Evolutionary conservation across 1,139 yeast species (phyloP).

Genomic region (Suhomyces terraborum): DNA sequence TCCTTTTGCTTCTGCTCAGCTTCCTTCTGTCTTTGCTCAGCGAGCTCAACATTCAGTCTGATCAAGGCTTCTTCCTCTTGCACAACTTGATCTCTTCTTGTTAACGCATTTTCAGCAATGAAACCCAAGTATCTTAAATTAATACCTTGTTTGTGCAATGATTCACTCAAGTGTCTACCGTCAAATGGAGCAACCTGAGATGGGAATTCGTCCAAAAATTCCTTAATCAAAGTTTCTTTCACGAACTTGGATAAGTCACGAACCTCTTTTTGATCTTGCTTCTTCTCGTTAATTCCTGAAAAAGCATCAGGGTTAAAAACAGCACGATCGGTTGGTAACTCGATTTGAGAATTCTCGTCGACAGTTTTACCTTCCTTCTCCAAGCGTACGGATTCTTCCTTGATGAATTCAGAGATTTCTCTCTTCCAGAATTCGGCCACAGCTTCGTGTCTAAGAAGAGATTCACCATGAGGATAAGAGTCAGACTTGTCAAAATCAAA

Average conservation of each 20-base stretch:
- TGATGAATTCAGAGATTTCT: constrained; percentile 58
- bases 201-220: constrained; percentile 57
- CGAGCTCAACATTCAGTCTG: constrained; percentile 28
- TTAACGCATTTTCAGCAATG: constrained; percentile 42
- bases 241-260: constrained; percentile 70
- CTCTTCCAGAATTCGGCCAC: constrained; percentile 87
- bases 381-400: constrained; percentile 45
- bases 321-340: constrained; percentile 58
- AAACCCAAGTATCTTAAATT: constrained; percentile 85
- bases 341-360: constrained; percentile 50
- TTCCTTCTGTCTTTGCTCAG: constrained; percentile 27
- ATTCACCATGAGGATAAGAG: constrained; percentile 83
- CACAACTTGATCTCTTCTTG: constrained; percentile 28
- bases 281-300: constrained; percentile 43
- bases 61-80: constrained; percentile 25
- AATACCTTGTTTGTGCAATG: constrained; percentile 80
- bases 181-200: constrained; percentile 71
- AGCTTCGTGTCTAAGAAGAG: constrained; percentile 82
- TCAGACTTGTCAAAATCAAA: constrained; percentile 40
- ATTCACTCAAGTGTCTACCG: constrained; percentile 69
- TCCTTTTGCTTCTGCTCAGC: constrained; percentile 33
- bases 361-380: constrained; percentile 48
- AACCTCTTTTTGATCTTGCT: constrained; percentile 58
- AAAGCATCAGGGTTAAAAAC: constrained; percentile 82
- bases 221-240: constrained; percentile 59